Evolutionary conservation across 2,329 filamentous ascomycete genomes (phyloP).

Genomic region (Aspergillus sp.): DNA sequence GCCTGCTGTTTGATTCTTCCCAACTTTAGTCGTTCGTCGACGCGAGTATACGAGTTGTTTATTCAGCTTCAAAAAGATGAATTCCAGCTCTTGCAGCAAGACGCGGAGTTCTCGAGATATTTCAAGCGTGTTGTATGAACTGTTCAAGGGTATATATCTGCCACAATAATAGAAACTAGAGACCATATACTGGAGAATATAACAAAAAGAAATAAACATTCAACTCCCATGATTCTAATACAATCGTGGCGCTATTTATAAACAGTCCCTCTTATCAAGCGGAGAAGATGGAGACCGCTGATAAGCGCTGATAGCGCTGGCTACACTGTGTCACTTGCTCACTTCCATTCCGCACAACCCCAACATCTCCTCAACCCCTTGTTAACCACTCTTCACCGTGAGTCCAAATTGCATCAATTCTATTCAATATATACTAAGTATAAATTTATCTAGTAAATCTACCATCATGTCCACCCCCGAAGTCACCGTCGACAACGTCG

Average conservation of each 20-base stretch:
- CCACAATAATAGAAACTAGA: no score
- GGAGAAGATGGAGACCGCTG: no score
- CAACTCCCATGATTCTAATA: no score
- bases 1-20: constrained; percentile 13
- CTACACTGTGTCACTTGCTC: no score
- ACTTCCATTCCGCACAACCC: not conserved
- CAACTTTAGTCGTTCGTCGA: constrained; percentile 7
- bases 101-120: constrained; percentile 13
- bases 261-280: no score
- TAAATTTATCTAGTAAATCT: not conserved
- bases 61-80: constrained; percentile 11
- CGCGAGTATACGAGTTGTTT: constrained; percentile 12
- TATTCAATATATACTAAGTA: not conserved
- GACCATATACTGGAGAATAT: no score
- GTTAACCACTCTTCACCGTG: not conserved
- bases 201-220: no score
- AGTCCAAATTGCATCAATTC: not conserved
- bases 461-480: constrained; percentile 5
- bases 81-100: constrained; percentile 9
- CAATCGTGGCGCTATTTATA: no score
- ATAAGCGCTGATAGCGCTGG: no score
- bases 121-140: constrained; percentile 13
- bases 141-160: not conserved
- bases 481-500: constrained; percentile 59
- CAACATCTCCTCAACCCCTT: not conserved